A percentile compares a stretch with the other conserved stretches of the same genome.
Evolutionary conservation across 2,329 filamentous ascomycete species (phyloP).

Genomic region (Diaporthe capsici): DNA sequence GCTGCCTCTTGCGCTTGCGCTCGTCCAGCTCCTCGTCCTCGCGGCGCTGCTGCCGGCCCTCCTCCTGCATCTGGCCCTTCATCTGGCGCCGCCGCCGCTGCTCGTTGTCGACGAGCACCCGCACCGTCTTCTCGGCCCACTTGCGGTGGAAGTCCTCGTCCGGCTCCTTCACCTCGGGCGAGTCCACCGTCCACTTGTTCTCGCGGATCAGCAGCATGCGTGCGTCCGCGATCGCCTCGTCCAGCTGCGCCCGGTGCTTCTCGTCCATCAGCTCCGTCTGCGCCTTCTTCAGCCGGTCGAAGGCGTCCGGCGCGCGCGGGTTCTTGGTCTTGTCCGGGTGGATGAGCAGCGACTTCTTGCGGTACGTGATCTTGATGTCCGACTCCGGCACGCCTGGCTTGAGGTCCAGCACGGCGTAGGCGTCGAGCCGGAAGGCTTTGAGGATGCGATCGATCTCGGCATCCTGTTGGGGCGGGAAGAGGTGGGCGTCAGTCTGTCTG

Average conservation of each 20-base stretch:
- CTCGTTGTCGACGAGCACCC: constrained; percentile 94
- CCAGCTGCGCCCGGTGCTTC: constrained; percentile 87
- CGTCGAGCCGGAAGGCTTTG: constrained; percentile 84
- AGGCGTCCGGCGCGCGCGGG: constrained; percentile 90
- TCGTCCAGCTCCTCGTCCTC: constrained; percentile 87
- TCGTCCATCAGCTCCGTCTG: constrained; percentile 94
- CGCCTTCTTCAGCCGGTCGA: constrained; percentile 96
- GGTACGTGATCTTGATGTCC: constrained; percentile 95
- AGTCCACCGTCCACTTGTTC: constrained; percentile 92
- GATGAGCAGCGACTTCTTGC: constrained; percentile 98
- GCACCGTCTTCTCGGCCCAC: constrained; percentile 92
- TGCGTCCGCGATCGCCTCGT: constrained; percentile 96
- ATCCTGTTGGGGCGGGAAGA: constrained; percentile 69
- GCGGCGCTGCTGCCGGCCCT: constrained; percentile 88
- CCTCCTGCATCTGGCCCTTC: constrained; percentile 96
- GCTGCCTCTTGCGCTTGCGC: constrained; percentile 88
- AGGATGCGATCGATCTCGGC: constrained; percentile 95
- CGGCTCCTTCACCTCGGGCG: constrained; percentile 85
- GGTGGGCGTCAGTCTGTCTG: neutral
- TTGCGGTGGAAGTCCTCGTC: constrained; percentile 78
- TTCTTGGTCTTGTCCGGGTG: constrained; percentile 99
- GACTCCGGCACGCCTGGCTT: constrained; percentile 95
- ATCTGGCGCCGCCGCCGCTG: constrained; percentile 85
- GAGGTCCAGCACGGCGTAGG: constrained; percentile 93
- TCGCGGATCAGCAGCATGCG: constrained; percentile 95